Conservation (phyloP, 2,329 filamentous ascomycete genomes). For the Chaetomium sp. region DNA sequence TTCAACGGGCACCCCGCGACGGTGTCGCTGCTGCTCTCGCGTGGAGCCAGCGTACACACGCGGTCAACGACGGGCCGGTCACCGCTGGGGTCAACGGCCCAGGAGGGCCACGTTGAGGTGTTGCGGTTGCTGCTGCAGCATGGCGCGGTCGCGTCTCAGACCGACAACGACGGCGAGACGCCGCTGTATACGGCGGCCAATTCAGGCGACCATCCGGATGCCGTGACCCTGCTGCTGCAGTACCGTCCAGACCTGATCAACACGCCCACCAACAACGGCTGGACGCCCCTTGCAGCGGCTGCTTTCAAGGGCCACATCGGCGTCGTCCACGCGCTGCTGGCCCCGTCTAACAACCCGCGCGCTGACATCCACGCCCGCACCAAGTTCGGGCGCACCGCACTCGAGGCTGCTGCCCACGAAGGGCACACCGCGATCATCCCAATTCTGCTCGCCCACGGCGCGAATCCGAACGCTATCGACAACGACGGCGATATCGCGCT, state of each 20-base stretch:
- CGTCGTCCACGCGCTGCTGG: background rate
- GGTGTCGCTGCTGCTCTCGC: background rate
- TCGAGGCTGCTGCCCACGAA: background rate
- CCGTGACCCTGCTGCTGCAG: background rate
- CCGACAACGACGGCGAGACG: background rate
- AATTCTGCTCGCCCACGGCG: background rate
- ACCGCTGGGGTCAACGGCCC: background rate
- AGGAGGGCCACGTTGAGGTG: background rate
- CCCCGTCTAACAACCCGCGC: background rate
- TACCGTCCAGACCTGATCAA: background rate
- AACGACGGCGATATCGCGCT: background rate
- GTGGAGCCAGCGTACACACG: background rate
- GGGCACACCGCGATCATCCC: background rate
- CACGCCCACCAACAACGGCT: background rate
- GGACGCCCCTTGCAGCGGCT: background rate
- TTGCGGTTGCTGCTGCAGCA: background rate
- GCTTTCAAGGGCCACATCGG: background rate
- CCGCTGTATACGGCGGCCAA: background rate
- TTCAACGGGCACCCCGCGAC: background rate
- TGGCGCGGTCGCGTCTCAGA: background rate
- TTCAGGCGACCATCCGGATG: background rate
- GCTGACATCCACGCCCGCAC: background rate
- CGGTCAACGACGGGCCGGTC: background rate
- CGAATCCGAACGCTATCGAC: background rate
- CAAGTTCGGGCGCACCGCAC: background rate